A percentile compares a stretch with the other conserved stretches of the same genome.
phyloP scores from a whole-genome alignment of 208 protist genomes.

The Trypanosoma avium region DNA sequence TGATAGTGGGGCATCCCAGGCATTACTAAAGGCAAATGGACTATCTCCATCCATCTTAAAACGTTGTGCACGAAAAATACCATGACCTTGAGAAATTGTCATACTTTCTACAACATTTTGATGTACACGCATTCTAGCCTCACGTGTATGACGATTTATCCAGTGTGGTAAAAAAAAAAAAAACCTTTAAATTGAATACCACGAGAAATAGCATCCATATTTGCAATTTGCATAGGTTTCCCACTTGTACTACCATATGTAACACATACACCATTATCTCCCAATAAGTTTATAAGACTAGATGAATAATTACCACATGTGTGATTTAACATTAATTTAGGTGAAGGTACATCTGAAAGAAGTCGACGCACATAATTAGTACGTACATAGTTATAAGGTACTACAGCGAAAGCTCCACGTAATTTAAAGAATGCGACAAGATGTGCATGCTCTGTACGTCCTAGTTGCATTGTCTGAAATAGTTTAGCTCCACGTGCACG shows the following conservation, averaged over 20 bases:
- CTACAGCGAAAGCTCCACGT: conserved; percentile 77
- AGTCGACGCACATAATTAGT: conserved; percentile 92
- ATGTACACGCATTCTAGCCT: conserved; percentile 88
- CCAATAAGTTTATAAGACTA: conserved; percentile 88
- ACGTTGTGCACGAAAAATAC: conserved; percentile 86
- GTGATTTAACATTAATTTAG: conserved; percentile 94
- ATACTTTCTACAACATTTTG: conserved; percentile 90
- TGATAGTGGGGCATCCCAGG: conserved; percentile 83
- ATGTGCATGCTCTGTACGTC: conserved; percentile 85
- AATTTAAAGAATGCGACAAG: conserved; percentile 84
- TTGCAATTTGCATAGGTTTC: conserved; percentile 93
- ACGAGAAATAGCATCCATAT: conserved; percentile 90
- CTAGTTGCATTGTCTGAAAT: conserved; percentile 90
- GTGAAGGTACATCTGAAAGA: conserved; percentile 91
- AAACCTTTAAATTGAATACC: conserved; percentile 93
- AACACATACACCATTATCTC: conserved; percentile 90
- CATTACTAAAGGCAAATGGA: conserved; percentile 86
- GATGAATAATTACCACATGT: conserved; percentile 92
- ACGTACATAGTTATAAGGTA: conserved; percentile 85
- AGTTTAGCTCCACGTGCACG: conserved; percentile 86
- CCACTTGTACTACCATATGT: conserved; percentile 97
- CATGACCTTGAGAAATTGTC: conserved; percentile 86
- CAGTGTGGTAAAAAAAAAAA: conserved; percentile 94
- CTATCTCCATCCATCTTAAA: conserved; percentile 91
- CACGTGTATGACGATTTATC: conserved; percentile 77